Base-by-base conservation (phyloP, 805 yeast genomes). In the Blastobotrys robertii region DNA sequence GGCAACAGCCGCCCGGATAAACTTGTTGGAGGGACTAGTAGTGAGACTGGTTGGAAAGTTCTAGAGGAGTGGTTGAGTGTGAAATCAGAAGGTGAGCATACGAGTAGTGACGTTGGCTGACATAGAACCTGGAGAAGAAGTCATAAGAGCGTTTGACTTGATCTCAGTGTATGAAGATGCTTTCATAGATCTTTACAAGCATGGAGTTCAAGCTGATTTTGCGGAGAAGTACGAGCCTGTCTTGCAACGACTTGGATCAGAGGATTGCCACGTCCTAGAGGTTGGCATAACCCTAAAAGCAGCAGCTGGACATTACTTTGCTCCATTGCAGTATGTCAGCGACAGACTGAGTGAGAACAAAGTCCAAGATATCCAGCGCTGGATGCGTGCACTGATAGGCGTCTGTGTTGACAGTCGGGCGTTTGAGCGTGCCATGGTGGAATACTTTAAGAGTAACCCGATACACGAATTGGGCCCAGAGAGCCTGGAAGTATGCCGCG, bases 361-460 rank as follows among this genome's bases (percentile, higher is more conserved):
- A 10, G 25, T 37, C 8, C 38, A 38, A 13, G 13, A 39, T 7
- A 40, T 50, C 35, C 31, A 38, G n/a, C 28, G 46, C 11, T 36
- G 51, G 6, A 52, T 50, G 40, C 43, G 51, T n/a, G 48, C 63
- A 2, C 37, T 51, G 15, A 51, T 53, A 1, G 44, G 56, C 9
- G 42, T 41, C n/a, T 35, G 30, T 10, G 11, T 54, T 2, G 41
- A 51, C 12, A 28, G 37, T n/a, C 11, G 22, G 12, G 28, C 11
- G 10, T 40, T 55, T 3, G 16, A 44, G 11, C 19, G n/a, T 4
- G 35, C 32, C 15, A 28, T 57, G 16, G 14, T 28, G 8, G 39
- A 15, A 10, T 47, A 30, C 38, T 31, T 51, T 28, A 8, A 22
- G n/a, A 29, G 25, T 3, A 38, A 48, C 33, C 48, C 45, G 4